Conservation (phyloP, 1,284 basidiomycete species). For the Moesziomyces sp. region DNA sequence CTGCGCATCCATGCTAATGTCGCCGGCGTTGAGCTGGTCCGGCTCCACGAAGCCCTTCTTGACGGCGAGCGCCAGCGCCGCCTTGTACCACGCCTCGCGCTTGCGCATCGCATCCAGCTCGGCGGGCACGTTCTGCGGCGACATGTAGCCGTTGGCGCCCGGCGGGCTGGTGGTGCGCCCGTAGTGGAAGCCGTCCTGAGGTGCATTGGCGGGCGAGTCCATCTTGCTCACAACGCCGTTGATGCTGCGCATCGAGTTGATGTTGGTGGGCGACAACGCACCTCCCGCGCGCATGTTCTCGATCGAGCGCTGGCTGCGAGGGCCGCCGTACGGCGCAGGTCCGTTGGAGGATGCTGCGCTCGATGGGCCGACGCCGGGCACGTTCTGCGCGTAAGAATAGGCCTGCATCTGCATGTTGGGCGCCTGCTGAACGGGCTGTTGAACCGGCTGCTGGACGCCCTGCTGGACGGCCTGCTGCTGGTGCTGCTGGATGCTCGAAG, state of each 20-base stretch:
- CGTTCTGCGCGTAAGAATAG: slow-evolving; percentile 16
- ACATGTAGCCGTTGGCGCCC: slow-evolving; percentile 39
- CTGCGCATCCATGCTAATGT: slow-evolving; percentile 43
- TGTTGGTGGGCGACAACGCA: slow-evolving; percentile 39
- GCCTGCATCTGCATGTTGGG: slow-evolving; percentile 16
- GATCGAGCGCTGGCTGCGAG: slow-evolving; percentile 57
- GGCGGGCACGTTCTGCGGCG: slow-evolving; percentile 50
- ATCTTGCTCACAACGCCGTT: slow-evolving; percentile 52
- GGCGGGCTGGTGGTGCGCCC: slow-evolving; percentile 38
- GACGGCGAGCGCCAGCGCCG: slow-evolving; percentile 80
- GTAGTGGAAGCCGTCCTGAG: slow-evolving; percentile 61
- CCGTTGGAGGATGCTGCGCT: slow-evolving; percentile 10
- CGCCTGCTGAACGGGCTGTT: slow-evolving; percentile 8
- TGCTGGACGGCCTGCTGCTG: slow-evolving; percentile 14
- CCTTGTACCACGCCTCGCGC: slow-evolving; percentile 86
- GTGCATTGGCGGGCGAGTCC: slow-evolving; percentile 41
- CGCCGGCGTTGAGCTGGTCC: slow-evolving; percentile 67
- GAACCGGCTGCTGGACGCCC: neutral
- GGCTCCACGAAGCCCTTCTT: slow-evolving; percentile 83
- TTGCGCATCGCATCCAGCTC: slow-evolving; percentile 82
- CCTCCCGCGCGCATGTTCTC: slow-evolving; percentile 56
- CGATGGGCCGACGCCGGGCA: slow-evolving; percentile 5
- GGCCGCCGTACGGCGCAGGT: slow-evolving; percentile 44
- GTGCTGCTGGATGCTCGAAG: slow-evolving; percentile 29
- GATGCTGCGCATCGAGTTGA: slow-evolving; percentile 50